Conservation (phyloP, 2,329 filamentous ascomycete genomes). For the Penicillium rolfsii region DNA sequence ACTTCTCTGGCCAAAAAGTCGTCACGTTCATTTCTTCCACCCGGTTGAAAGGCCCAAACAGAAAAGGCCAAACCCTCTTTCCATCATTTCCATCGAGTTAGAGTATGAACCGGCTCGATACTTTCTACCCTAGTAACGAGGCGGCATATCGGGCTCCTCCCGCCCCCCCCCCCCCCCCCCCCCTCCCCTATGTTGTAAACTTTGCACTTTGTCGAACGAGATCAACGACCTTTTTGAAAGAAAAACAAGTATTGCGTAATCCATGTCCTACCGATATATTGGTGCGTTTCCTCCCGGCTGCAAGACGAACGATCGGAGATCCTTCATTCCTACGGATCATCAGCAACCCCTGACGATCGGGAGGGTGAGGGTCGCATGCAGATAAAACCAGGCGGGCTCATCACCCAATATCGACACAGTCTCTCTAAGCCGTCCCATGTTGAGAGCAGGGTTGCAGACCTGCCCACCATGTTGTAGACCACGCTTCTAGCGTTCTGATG, state of each 20-base stretch:
- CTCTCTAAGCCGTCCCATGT: neutral
- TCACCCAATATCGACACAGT: neutral
- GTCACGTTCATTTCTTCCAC: too few relatives aligned
- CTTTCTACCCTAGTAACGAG: neutral
- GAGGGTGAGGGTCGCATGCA: neutral
- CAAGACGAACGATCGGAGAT: neutral
- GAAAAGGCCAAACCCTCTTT: neutral
- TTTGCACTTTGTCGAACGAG: neutral
- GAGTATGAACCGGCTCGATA: neutral
- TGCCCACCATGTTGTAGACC: neutral
- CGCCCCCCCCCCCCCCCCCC: too few relatives aligned
- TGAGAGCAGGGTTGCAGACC: neutral
- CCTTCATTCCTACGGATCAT: neutral
- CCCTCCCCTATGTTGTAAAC: too few relatives aligned
- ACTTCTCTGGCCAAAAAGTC: too few relatives aligned
- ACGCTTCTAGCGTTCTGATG: constrained; percentile 9
- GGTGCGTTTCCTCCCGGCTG: neutral
- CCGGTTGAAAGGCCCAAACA: too few relatives aligned
- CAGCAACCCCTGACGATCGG: constrained; percentile 6
- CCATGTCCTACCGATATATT: too few relatives aligned
- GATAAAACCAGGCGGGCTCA: neutral
- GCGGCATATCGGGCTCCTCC: neutral
- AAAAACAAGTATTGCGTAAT: neutral
- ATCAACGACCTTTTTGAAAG: neutral
- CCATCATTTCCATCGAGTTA: neutral